Percentiles rank a stretch among this genome's conserved stretches.
These are phyloP conservation scores for Cyberlindnera americana DNA, from an alignment of 805 yeast species.

Conservation along the genomic window DNA sequence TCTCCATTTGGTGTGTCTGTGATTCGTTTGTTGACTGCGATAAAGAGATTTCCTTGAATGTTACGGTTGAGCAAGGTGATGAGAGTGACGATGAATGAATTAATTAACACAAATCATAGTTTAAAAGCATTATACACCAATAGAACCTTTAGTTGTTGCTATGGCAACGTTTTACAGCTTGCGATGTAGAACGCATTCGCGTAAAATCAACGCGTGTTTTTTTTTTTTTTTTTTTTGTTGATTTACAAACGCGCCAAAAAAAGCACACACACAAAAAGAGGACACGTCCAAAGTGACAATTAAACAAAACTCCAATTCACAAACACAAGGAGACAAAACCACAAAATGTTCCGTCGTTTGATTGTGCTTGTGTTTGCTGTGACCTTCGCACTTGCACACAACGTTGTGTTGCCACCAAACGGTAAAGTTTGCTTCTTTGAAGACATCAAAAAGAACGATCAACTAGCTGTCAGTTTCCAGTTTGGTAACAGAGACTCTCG, in stretches of 20 bases:
- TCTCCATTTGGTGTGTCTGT: constrained; percentile 82
- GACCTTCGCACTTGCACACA: constrained; percentile 53
- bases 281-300: not conserved
- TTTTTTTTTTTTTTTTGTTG: too few relatives aligned
- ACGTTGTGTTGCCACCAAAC: constrained; percentile 75
- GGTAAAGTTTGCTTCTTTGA: constrained; percentile 91
- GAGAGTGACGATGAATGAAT: too few relatives aligned
- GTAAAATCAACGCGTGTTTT: too few relatives aligned
- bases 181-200: too few relatives aligned
- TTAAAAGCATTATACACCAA: too few relatives aligned
- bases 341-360: constrained; percentile 2
- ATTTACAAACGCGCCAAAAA: too few relatives aligned
- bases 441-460: constrained; percentile 75
- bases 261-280: not conserved
- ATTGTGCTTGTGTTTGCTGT: constrained; percentile 8
- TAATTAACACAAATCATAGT: too few relatives aligned
- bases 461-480: constrained; percentile 84
- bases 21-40: constrained; percentile 94
- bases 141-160: too few relatives aligned
- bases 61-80: constrained; percentile 34
- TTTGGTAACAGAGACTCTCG: constrained; percentile 85
- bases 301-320: too few relatives aligned
- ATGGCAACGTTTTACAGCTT: too few relatives aligned
- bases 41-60: constrained; percentile 61
- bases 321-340: too few relatives aligned